phyloP scores from a whole-genome alignment of 768 basidiomycete genomes.

The Pleurotus ostreatus region DNA sequence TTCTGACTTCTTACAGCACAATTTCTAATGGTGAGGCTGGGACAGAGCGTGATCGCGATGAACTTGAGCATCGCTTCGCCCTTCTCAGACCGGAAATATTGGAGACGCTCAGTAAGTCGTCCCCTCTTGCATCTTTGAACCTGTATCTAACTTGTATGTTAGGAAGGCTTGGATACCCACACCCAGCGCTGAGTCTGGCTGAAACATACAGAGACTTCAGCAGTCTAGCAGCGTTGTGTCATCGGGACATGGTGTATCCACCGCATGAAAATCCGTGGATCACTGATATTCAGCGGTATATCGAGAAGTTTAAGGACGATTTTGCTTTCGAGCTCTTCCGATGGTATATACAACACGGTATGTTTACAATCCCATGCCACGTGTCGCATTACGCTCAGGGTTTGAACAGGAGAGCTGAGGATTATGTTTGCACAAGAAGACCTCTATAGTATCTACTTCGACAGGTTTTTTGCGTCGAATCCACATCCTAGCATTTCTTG shows the following conservation, averaged over 20 bases:
- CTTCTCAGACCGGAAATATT: slow-evolving; percentile 73
- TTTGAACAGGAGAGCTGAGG: slow-evolving; percentile 63
- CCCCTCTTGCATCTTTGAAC: background rate
- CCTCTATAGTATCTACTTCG: slow-evolving; percentile 57
- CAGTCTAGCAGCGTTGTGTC: slow-evolving; percentile 81
- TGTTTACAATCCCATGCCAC: slow-evolving; percentile 10
- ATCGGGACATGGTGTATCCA: slow-evolving; percentile 59
- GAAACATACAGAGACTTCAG: slow-evolving; percentile 85
- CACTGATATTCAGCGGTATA: slow-evolving; percentile 62
- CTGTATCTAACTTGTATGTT: background rate
- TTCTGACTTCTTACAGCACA: slow-evolving; percentile 25
- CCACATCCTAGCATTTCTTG: slow-evolving; percentile 69
- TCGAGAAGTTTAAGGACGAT: slow-evolving; percentile 72
- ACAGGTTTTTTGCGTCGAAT: slow-evolving; percentile 63
- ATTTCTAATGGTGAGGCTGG: slow-evolving; percentile 43
- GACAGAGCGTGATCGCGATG: slow-evolving; percentile 50
- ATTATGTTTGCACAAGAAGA: slow-evolving; percentile 78
- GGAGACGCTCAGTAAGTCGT: slow-evolving; percentile 69
- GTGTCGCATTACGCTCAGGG: too few species aligned
- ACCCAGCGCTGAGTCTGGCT: slow-evolving; percentile 76
- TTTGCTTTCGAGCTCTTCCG: slow-evolving; percentile 89
- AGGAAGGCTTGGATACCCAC: slow-evolving; percentile 67
- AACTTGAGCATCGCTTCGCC: slow-evolving; percentile 63
- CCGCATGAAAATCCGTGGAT: slow-evolving; percentile 63
- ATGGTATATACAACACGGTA: slow-evolving; percentile 91